A percentile compares a stretch with the other conserved stretches of the same genome.
Evolutionary conservation across 2,329 filamentous ascomycete genomes (phyloP).

Genomic region (Metarhizium album): DNA sequence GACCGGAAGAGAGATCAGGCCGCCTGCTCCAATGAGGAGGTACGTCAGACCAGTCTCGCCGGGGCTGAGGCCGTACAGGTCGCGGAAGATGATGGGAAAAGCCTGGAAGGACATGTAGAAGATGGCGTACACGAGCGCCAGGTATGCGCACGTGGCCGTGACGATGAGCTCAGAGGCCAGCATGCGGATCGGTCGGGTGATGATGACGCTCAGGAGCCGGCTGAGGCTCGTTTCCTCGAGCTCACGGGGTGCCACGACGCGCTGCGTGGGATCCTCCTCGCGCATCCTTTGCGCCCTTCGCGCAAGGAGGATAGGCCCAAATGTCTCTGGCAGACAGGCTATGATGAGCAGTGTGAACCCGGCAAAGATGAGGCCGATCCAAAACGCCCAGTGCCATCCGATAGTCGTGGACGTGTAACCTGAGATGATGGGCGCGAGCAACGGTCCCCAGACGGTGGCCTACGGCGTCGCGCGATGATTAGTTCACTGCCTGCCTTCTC

Average conservation of each 20-base stretch:
- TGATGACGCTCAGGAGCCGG: slow-evolving; percentile 53
- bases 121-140: slow-evolving; percentile 58
- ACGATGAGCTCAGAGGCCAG: slow-evolving; percentile 63
- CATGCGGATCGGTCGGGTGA: slow-evolving; percentile 66
- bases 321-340: slow-evolving; percentile 54
- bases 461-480: slow-evolving; percentile 14
- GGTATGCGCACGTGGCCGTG: slow-evolving; percentile 55
- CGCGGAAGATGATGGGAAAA: slow-evolving; percentile 59
- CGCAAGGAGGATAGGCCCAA: slow-evolving; percentile 47
- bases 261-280: slow-evolving; percentile 37
- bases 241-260: slow-evolving; percentile 51
- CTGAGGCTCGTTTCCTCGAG: slow-evolving; percentile 46
- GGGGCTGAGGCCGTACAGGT: slow-evolving; percentile 50
- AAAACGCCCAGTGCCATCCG: slow-evolving; percentile 62
- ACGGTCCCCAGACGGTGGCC: slow-evolving; percentile 53
- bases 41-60: slow-evolving; percentile 58
- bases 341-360: slow-evolving; percentile 49
- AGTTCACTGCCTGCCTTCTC: no score
- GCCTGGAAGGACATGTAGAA: slow-evolving; percentile 68
- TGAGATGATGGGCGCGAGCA: slow-evolving; percentile 53
- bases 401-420: slow-evolving; percentile 49
- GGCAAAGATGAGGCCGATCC: slow-evolving; percentile 59
- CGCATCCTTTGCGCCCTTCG: slow-evolving; percentile 46
- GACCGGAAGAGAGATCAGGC: slow-evolving; percentile 44
- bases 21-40: slow-evolving; percentile 56